Evolutionary conservation across 1,139 yeast species (phyloP).

Genomic region (Kodamaea ohmeri): DNA sequence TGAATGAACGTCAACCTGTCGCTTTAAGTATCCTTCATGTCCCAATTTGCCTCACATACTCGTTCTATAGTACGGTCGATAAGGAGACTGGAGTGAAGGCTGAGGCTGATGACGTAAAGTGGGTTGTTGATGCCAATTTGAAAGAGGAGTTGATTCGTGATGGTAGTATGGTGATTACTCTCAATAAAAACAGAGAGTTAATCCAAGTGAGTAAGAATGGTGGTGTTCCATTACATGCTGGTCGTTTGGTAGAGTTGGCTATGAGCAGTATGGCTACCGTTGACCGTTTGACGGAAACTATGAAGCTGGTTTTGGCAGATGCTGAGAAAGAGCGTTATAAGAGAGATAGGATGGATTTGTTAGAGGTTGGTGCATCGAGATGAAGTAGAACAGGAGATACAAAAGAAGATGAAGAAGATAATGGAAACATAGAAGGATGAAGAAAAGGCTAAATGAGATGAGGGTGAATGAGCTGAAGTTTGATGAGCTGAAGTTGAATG

Average conservation of each 20-base stretch:
- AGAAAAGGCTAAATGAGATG: no score
- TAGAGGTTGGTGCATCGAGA: conserved; percentile 41
- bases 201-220: conserved; percentile 91
- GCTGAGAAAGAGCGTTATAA: conserved; percentile 47
- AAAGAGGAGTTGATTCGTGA: conserved; percentile 76
- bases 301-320: conserved; percentile 52
- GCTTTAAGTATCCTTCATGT: conserved; percentile 82
- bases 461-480: no score
- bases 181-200: conserved; percentile 85
- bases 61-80: conserved; percentile 69
- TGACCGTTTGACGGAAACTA: conserved; percentile 60
- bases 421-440: no score
- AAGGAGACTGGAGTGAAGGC: conserved; percentile 70
- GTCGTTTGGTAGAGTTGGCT: conserved; percentile 65
- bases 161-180: conserved; percentile 78
- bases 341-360: conserved; percentile 28
- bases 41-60: conserved; percentile 89
- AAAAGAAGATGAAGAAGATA: no score
- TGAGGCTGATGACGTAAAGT: conserved; percentile 51
- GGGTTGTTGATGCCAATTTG: conserved; percentile 72
- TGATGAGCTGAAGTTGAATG: no score
- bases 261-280: conserved; percentile 65
- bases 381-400: no score
- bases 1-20: conserved; percentile 82
- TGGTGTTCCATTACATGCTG: conserved; percentile 80